Percentiles rank a stretch among this genome's conserved stretches.
Evolutionary conservation across 306 rosid species (phyloP).

Genomic region (Lathyrus tuberosus): DNA sequence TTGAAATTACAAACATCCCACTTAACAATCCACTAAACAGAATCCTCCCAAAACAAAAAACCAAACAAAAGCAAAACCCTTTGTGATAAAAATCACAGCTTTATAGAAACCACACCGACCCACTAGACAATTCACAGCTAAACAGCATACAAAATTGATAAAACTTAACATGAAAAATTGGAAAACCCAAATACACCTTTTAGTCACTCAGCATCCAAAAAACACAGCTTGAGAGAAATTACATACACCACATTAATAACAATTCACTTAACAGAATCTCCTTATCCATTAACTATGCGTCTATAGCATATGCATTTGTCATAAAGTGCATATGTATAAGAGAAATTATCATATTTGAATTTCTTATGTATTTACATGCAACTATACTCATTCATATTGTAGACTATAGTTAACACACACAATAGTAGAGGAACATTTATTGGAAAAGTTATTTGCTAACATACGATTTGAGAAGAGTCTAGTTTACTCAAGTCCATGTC

Average conservation of each 20-base stretch:
- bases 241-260: not conserved
- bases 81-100: not conserved
- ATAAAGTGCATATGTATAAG: too few relatives aligned
- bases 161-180: not conserved
- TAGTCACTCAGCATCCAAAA: too few relatives aligned
- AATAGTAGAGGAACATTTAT: too few relatives aligned
- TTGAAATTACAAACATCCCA: slow-evolving; percentile 16
- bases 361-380: too few relatives aligned
- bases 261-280: not conserved
- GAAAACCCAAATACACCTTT: not conserved
- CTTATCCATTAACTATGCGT: not conserved
- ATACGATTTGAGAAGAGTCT: too few relatives aligned
- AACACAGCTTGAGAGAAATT: slow-evolving; percentile 9
- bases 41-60: not conserved
- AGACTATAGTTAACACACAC: too few relatives aligned
- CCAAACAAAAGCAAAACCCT: not conserved
- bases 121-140: too few relatives aligned
- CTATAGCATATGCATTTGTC: not conserved
- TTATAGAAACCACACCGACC: not conserved
- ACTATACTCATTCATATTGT: too few relatives aligned
- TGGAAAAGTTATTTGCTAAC: too few relatives aligned
- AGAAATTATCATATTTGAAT: too few relatives aligned
- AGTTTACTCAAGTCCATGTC: too few relatives aligned
- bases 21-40: not conserved
- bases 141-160: not conserved